Evolutionary conservation across 805 yeast species (phyloP), one percentile per base, ranked within the genome.

Genomic region (Starmerella apicola): DNA sequence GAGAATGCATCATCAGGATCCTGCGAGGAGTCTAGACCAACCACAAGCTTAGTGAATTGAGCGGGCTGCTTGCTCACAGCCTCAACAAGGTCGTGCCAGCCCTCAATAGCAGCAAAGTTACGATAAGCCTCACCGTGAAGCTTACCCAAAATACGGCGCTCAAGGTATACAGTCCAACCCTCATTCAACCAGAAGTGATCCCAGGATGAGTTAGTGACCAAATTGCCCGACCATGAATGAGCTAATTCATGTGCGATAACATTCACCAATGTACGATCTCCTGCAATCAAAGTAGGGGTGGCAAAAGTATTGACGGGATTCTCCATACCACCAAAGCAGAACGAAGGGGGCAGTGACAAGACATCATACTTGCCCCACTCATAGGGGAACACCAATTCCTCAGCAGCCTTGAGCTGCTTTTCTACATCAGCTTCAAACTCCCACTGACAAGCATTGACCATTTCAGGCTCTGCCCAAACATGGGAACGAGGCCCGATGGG

Each of bases 261-360:
- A 51, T 81, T 85, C 16, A 84, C 84, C 48, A 84, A 82, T 42
- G 82, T 77, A 42, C 86, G 69, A 60, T 84, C 94, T 29, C 86
- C 85, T 13, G 86, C 72, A 32, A 85, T 72, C 45, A 85, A 66
- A 2, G 95, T 84, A 34, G 95, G 94, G 0, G 95, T 83, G 7
- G 85, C 86, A 61, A 83, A 83, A 1, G 94, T 83, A 59, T 83
- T 75, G 55, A 84, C 83, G 44, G 94, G 94, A 55, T 83, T 82
- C 62, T 85, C 95, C 94, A 85, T 85, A 39, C 95, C 95, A 46
- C 95, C 95, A 53, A 81, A 85, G 3, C 94, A 93, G 61, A 72
- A 73, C 2, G 74, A 72, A 39, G 77, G 71, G 2, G 94, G 94
- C 48, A 84, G 71, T 24, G 85, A 76, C 30, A 85, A 66, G 23